These are phyloP conservation scores for Scheffersomyces lignosus DNA, from an alignment of 805 yeast species.

Conservation along the genomic window DNA sequence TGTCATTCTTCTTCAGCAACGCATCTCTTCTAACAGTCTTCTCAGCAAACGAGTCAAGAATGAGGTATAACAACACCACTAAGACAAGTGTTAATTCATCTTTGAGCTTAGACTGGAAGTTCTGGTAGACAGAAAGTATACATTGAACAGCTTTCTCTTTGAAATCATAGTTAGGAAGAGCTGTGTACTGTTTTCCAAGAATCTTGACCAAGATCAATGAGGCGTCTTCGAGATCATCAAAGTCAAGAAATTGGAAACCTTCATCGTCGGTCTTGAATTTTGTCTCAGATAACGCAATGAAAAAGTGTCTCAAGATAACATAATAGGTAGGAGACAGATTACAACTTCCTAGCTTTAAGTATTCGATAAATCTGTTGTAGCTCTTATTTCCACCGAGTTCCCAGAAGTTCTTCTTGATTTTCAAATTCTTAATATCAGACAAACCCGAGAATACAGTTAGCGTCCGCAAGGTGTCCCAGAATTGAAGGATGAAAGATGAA, in stretches of 20 bases:
- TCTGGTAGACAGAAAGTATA: slow-evolving; percentile 10
- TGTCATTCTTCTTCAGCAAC: not conserved
- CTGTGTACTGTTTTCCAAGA: slow-evolving; percentile 16
- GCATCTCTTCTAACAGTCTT: not conserved
- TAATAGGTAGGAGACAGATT: slow-evolving; percentile 55
- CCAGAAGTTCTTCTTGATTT: slow-evolving; percentile 56
- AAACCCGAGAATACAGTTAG: slow-evolving; percentile 31
- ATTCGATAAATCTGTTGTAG: slow-evolving; percentile 42
- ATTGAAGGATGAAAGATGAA: slow-evolving; percentile 46
- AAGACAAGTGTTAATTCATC: slow-evolving; percentile 1
- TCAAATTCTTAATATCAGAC: slow-evolving; percentile 12
- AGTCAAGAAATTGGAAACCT: slow-evolving; percentile 17
- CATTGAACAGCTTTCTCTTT: slow-evolving; percentile 22
- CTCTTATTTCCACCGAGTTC: slow-evolving; percentile 43
- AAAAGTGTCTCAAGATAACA: slow-evolving; percentile 20
- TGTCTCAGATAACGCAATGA: slow-evolving; percentile 15
- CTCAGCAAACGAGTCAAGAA: slow-evolving; percentile 9
- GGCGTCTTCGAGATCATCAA: slow-evolving; percentile 18
- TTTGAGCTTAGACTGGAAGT: slow-evolving; percentile 10
- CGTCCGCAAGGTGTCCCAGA: slow-evolving; percentile 47
- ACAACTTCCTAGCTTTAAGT: slow-evolving; percentile 54
- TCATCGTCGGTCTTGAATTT: slow-evolving; percentile 10
- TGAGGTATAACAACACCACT: slow-evolving; percentile 1
- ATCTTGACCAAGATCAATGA: slow-evolving; percentile 14
- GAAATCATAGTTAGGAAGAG: slow-evolving; percentile 14